These are phyloP conservation scores for Takashimella tepidaria DNA, from an alignment of 1,284 basidiomycete genomes.

Conservation along the genomic window DNA sequence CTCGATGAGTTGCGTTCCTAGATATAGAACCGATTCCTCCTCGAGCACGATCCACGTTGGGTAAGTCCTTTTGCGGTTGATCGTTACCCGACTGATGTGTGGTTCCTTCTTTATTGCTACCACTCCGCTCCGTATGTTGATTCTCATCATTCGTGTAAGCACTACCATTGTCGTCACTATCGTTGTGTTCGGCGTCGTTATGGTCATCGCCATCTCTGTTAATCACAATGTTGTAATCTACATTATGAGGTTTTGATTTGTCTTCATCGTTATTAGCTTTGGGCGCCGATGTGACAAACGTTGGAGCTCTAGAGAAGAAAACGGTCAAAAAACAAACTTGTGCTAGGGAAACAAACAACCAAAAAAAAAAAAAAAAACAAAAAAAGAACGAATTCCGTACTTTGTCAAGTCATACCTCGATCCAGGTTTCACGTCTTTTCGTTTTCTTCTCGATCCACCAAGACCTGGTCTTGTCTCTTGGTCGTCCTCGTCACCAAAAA, in stretches of 20 bases:
- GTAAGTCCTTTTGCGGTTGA: too few relatives aligned
- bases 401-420: conserved; percentile 64
- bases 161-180: conserved; percentile 15
- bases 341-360: too few relatives aligned
- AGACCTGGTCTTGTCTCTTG: conserved; percentile 44
- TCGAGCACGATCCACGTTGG: too few relatives aligned
- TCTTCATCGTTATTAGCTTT: neutral
- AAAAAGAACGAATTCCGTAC: conserved; percentile 33
- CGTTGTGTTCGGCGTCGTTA: conserved; percentile 28
- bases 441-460: neutral
- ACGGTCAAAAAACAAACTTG: too few relatives aligned
- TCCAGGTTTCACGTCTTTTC: conserved; percentile 5
- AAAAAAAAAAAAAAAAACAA: too few relatives aligned
- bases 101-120: too few relatives aligned
- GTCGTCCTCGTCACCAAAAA: conserved; percentile 71
- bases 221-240: conserved; percentile 15
- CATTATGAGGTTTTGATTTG: neutral
- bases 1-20: neutral
- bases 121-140: conserved; percentile 4
- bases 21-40: conserved; percentile 38
- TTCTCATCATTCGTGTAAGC: conserved; percentile 35
- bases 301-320: conserved; percentile 54
- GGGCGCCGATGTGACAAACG: conserved; percentile 51
- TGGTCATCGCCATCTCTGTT: conserved; percentile 48
- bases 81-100: conserved; percentile 8